phyloP scores from a whole-genome alignment of 257 asterid genomes.

The Solanum lycopersicoides region DNA sequence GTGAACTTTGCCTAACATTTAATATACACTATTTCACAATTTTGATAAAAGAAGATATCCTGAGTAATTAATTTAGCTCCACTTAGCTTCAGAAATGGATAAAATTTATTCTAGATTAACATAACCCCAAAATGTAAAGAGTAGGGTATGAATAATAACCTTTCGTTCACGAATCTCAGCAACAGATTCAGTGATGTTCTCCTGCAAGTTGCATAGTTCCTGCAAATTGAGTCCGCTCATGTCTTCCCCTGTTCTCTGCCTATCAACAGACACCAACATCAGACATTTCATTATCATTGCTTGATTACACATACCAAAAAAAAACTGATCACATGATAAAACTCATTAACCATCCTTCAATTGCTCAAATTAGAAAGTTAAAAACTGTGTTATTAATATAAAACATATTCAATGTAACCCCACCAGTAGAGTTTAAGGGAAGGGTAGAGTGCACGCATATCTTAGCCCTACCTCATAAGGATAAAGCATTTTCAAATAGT shows the following conservation, averaged over 20 bases:
- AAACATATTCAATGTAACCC: background rate
- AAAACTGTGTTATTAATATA: background rate
- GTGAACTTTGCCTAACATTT: background rate
- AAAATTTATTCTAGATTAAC: background rate
- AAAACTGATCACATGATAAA: background rate
- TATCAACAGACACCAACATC: background rate
- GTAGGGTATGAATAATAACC: background rate
- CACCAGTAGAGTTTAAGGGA: background rate
- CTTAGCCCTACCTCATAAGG: background rate
- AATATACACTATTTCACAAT: background rate
- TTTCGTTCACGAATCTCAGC: slow-evolving; percentile 21
- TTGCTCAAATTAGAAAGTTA: background rate
- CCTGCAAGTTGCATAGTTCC: slow-evolving; percentile 15
- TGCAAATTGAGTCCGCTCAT: slow-evolving; percentile 23
- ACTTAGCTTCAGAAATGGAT: background rate
- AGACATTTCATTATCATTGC: background rate
- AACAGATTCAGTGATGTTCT: slow-evolving; percentile 11
- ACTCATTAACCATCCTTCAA: background rate
- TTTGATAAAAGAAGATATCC: background rate
- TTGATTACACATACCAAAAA: background rate
- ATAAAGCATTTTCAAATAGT: background rate
- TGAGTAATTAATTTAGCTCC: background rate
- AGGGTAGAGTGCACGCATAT: background rate
- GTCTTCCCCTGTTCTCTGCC: slow-evolving; percentile 34
- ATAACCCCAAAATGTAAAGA: background rate